Conservation (phyloP, 345 rosid species). For the Raphanus sativus region DNA sequence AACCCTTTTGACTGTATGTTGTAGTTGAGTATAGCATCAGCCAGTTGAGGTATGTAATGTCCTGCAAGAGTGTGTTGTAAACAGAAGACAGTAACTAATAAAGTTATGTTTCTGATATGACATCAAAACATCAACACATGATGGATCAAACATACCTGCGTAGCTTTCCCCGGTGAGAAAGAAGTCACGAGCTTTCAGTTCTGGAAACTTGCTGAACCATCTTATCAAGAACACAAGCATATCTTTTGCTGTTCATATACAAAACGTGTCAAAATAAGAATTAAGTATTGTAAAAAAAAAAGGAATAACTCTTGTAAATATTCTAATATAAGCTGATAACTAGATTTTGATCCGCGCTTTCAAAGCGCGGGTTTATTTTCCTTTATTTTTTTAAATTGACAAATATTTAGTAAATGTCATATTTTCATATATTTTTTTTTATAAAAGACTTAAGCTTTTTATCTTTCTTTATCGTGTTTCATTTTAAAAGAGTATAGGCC, state of each 20-base stretch:
- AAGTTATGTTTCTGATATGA: neutral
- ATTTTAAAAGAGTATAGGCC: no score
- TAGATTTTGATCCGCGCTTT: no score
- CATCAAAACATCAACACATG: neutral
- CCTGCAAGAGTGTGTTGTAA: conserved; percentile 40
- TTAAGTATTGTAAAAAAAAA: no score
- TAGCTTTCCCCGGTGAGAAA: conserved; percentile 95
- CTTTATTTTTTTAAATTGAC: no score
- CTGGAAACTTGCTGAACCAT: conserved; percentile 79
- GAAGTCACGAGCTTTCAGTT: conserved; percentile 55
- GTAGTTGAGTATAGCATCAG: conserved; percentile 57
- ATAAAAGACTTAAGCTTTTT: no score
- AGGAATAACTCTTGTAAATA: no score
- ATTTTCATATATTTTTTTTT: no score
- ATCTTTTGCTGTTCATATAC: conserved; percentile 54
- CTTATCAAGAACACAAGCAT: conserved; percentile 65
- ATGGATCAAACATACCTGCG: conserved; percentile 54
- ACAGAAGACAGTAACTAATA: neutral
- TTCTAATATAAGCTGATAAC: no score
- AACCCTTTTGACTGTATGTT: conserved; percentile 58
- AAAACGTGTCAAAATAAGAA: neutral
- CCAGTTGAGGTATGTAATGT: conserved; percentile 85
- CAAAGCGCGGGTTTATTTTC: no score
- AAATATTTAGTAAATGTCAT: no score
- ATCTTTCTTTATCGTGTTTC: no score